A percentile compares a stretch with the other conserved stretches of the same genome.
Evolutionary conservation across 2,329 filamentous ascomycete genomes (phyloP).

Genomic region (Colletotrichum noveboracense): DNA sequence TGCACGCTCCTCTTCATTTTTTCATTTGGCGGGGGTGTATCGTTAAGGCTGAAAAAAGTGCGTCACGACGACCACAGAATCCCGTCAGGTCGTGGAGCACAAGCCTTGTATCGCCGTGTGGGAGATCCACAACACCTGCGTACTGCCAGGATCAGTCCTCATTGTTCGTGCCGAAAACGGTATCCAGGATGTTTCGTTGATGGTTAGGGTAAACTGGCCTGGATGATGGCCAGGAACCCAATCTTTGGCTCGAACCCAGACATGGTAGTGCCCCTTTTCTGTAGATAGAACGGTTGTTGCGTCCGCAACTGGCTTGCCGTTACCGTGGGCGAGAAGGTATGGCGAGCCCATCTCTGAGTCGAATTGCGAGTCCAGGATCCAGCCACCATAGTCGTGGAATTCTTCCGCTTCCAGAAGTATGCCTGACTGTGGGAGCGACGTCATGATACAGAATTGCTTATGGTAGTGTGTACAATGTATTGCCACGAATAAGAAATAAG

Average conservation of each 20-base stretch:
- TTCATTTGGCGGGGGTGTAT: background rate
- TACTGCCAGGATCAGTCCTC: background rate
- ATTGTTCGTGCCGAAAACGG: background rate
- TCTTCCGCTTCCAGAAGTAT: background rate
- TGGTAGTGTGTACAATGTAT: background rate
- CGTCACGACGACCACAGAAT: background rate
- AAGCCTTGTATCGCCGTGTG: background rate
- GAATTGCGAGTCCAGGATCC: background rate
- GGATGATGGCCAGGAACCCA: background rate
- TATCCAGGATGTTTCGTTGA: background rate
- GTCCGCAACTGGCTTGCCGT: background rate
- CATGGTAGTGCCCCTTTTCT: background rate
- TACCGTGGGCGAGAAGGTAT: background rate
- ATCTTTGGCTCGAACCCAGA: background rate
- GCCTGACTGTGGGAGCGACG: background rate
- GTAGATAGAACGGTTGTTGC: background rate
- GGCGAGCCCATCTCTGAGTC: background rate
- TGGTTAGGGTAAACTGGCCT: background rate
- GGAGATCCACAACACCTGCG: background rate
- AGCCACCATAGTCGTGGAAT: background rate
- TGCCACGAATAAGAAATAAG: background rate
- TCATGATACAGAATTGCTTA: fast-evolving
- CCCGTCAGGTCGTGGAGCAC: background rate
- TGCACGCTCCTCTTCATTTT: fast-evolving
- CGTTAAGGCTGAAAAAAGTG: fast-evolving